A percentile compares a stretch with the other conserved stretches of the same genome.
These are phyloP conservation scores for Lepiota subincarnata DNA, from an alignment of 768 basidiomycete genomes.

Conservation along the genomic window DNA sequence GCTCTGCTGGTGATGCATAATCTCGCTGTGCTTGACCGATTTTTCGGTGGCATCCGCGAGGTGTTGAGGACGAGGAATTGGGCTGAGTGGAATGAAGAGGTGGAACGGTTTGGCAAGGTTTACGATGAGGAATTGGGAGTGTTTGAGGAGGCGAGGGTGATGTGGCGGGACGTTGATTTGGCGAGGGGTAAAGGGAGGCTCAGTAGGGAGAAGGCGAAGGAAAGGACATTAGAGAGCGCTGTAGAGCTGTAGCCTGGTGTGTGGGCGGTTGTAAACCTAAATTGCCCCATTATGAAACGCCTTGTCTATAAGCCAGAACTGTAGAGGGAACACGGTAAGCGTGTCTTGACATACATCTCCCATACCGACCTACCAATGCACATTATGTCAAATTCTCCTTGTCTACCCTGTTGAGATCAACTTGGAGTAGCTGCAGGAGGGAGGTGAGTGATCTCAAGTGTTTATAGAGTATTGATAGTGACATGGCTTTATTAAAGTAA, in stretches of 20 bases:
- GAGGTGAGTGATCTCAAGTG: too few relatives aligned
- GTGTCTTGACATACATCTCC: too few relatives aligned
- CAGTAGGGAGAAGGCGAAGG: constrained; percentile 48
- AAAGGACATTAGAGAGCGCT: constrained; percentile 9
- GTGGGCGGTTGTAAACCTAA: too few relatives aligned
- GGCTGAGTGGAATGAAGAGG: constrained; percentile 38
- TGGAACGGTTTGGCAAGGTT: constrained; percentile 40
- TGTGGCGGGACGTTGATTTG: constrained; percentile 64
- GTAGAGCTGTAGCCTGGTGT: constrained; percentile 1
- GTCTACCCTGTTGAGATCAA: too few relatives aligned
- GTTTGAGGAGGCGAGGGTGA: constrained; percentile 45
- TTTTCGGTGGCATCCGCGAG: constrained; percentile 56
- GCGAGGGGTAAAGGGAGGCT: constrained; percentile 76
- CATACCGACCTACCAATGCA: too few relatives aligned
- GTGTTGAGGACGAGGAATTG: constrained; percentile 19
- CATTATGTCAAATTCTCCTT: too few relatives aligned
- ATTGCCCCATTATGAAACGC: too few relatives aligned
- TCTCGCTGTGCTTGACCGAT: constrained; percentile 57
- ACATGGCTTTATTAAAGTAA: too few relatives aligned
- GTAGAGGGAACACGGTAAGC: too few relatives aligned
- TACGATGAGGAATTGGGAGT: constrained; percentile 50
- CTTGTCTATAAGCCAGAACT: too few relatives aligned
- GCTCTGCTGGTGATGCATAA: constrained; percentile 75
- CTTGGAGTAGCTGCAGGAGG: too few relatives aligned
- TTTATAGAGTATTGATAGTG: too few relatives aligned